Conservation (phyloP, 2,329 filamentous ascomycete genomes). For the Volutella citrinella region DNA sequence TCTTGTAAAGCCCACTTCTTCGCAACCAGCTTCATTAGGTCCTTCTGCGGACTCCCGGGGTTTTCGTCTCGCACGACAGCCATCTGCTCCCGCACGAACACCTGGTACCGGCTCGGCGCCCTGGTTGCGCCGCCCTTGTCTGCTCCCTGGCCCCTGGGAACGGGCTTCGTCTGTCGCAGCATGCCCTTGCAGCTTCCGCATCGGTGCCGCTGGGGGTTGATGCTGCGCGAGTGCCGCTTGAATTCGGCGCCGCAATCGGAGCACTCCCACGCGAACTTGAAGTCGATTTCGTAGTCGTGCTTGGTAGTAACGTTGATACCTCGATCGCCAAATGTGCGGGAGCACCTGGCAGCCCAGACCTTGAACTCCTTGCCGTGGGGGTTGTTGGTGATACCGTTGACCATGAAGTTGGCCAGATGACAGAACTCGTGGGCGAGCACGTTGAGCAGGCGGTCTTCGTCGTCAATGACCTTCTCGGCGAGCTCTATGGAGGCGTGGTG, state of each 20-base stretch:
- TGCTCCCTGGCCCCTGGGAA: conserved; percentile 42
- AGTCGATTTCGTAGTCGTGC: conserved; percentile 86
- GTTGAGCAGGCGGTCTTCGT: conserved; percentile 75
- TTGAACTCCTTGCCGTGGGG: conserved; percentile 88
- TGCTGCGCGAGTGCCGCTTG: conserved; percentile 81
- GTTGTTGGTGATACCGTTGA: conserved; percentile 69
- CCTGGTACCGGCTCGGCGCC: conserved; percentile 43
- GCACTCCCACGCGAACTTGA: conserved; percentile 89
- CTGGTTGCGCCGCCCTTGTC: conserved; percentile 4
- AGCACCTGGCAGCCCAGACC: conserved; percentile 61
- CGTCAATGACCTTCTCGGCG: conserved; percentile 81
- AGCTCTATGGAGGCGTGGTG: conserved; percentile 82
- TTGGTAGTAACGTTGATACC: conserved; percentile 83
- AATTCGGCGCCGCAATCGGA: conserved; percentile 66
- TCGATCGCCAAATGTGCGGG: conserved; percentile 52
- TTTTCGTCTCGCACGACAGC: conserved; percentile 54
- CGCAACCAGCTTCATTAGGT: conserved; percentile 67
- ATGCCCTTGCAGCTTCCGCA: conserved; percentile 74
- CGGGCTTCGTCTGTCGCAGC: conserved; percentile 76
- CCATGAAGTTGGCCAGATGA: conserved; percentile 88
- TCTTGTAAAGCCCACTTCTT: conserved; percentile 55
- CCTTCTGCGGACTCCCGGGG: conserved; percentile 58
- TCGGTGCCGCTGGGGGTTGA: conserved; percentile 67
- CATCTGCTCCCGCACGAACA: conserved; percentile 67
- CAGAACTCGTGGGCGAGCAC: conserved; percentile 97